Percentiles rank a stretch among this genome's conserved stretches.
These are phyloP conservation scores for Zhuliangozyma blackwelliae DNA, from an alignment of 1,139 yeast species.

Conservation along the genomic window DNA sequence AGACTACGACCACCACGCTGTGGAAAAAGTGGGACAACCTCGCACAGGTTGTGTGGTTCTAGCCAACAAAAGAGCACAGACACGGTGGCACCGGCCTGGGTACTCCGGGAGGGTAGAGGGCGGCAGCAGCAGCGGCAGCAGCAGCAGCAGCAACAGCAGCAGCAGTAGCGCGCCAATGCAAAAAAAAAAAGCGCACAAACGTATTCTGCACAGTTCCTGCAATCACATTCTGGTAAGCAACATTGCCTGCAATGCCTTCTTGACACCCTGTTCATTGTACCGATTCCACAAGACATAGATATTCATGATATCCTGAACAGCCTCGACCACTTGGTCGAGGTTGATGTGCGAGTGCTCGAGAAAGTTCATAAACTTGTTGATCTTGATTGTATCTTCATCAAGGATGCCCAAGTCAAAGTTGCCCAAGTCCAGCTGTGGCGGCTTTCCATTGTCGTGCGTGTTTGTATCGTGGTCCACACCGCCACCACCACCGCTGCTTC, in stretches of 20 bases:
- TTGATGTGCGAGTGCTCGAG: constrained; percentile 74
- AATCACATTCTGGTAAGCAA: constrained; percentile 22
- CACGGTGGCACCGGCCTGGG: no score
- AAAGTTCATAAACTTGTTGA: constrained; percentile 57
- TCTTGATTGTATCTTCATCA: constrained; percentile 41
- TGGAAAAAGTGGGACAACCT: no score
- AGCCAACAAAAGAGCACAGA: no score
- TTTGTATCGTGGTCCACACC: constrained; percentile 1
- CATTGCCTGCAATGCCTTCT: constrained; percentile 41
- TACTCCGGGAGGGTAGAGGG: no score
- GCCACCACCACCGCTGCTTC: neutral
- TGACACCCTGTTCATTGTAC: constrained; percentile 59
- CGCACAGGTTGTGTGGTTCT: no score
- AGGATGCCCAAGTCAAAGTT: constrained; percentile 17
- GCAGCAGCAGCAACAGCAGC: no score
- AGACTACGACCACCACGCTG: no score
- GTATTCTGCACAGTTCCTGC: no score
- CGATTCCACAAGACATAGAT: constrained; percentile 81
- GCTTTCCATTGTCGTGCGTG: constrained; percentile 1
- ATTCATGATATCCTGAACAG: constrained; percentile 76
- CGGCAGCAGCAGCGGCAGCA: no score
- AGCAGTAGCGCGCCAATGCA: no score
- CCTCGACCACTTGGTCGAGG: constrained; percentile 69
- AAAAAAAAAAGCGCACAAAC: no score
- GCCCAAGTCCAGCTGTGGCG: constrained; percentile 1